Conservation (phyloP, 345 rosid species). For the Euphorbia peplus region DNA sequence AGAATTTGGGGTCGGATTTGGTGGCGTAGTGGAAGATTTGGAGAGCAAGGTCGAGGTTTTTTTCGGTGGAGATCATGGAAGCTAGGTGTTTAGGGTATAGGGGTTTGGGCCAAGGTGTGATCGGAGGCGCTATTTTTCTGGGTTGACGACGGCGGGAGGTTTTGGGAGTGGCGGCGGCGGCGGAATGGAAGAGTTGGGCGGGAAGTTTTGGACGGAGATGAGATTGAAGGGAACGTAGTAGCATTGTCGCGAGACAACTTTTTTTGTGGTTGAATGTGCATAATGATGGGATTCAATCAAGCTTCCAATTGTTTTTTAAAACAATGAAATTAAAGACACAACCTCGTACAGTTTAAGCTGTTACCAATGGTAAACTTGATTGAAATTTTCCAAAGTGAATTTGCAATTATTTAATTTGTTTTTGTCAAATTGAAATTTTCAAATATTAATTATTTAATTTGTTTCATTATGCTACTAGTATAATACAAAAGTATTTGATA, state of each 20-base stretch:
- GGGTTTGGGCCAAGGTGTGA: slow-evolving; percentile 81
- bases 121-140: slow-evolving; percentile 61
- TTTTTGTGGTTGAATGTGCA: too few relatives aligned
- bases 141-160: slow-evolving; percentile 33
- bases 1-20: slow-evolving; percentile 61
- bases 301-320: background rate
- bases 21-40: slow-evolving; percentile 84
- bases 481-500: too few relatives aligned
- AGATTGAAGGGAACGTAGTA: background rate
- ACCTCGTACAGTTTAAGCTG: too few relatives aligned
- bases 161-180: slow-evolving; percentile 7
- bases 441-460: too few relatives aligned
- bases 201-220: background rate
- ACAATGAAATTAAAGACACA: too few relatives aligned
- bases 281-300: background rate
- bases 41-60: slow-evolving; percentile 79
- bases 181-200: slow-evolving; percentile 1
- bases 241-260: background rate
- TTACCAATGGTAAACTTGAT: too few relatives aligned
- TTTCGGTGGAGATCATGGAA: slow-evolving; percentile 71
- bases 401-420: too few relatives aligned
- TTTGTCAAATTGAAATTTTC: too few relatives aligned
- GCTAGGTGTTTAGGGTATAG: slow-evolving; percentile 72
- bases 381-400: too few relatives aligned
- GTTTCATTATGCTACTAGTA: too few relatives aligned